Percentiles rank a stretch among this genome's conserved stretches.
Evolutionary conservation across 2,329 filamentous ascomycete genomes (phyloP).

Genomic region (Scorias spongiosa): DNA sequence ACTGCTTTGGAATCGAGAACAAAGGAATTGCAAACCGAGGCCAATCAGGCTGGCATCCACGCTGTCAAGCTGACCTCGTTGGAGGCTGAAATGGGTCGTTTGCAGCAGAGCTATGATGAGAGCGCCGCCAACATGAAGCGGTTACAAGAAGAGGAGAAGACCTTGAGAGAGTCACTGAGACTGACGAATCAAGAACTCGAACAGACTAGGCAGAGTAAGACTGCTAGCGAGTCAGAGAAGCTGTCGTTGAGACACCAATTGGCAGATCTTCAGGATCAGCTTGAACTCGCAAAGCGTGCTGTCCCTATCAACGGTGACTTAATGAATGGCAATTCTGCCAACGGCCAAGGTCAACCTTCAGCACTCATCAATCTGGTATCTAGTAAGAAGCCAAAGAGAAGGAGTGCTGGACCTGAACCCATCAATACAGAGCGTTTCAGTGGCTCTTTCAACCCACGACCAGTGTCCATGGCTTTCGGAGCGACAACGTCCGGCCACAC

Average conservation of each 20-base stretch:
- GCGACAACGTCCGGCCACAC: slow-evolving; percentile 47
- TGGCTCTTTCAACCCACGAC: slow-evolving; percentile 80
- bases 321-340: slow-evolving; percentile 44
- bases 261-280: slow-evolving; percentile 76
- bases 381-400: slow-evolving; percentile 90
- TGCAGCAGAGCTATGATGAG: slow-evolving; percentile 80
- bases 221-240: slow-evolving; percentile 72
- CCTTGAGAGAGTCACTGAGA: slow-evolving; percentile 68
- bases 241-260: slow-evolving; percentile 73
- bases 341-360: slow-evolving; percentile 37
- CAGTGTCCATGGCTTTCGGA: slow-evolving; percentile 82
- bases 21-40: slow-evolving; percentile 89
- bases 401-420: slow-evolving; percentile 76
- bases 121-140: slow-evolving; percentile 81
- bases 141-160: slow-evolving; percentile 85
- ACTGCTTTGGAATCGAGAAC: slow-evolving; percentile 77
- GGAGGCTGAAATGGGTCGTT: slow-evolving; percentile 89
- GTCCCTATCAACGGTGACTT: slow-evolving; percentile 56
- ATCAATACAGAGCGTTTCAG: slow-evolving; percentile 83
- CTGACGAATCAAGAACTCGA: slow-evolving; percentile 70
- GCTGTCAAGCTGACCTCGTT: slow-evolving; percentile 79
- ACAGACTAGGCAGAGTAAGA: slow-evolving; percentile 57
- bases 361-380: slow-evolving; percentile 94
- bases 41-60: slow-evolving; percentile 92
- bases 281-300: slow-evolving; percentile 70